phyloP scores from a whole-genome alignment of 2,329 filamentous ascomycete genomes.

The Meredithiella fracta region DNA sequence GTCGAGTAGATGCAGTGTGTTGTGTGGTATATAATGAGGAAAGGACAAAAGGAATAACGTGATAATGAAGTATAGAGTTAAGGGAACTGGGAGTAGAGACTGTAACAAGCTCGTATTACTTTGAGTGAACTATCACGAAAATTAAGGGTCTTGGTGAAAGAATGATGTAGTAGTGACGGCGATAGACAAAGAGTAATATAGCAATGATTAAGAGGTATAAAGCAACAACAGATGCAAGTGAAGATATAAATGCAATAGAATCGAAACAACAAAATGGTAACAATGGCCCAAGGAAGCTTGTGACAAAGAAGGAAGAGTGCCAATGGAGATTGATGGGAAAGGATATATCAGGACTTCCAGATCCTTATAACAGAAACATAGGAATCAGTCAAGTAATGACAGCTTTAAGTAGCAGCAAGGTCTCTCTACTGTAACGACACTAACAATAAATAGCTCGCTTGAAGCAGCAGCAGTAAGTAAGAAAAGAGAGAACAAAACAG shows the following conservation, averaged over 20 bases:
- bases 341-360: conserved; percentile 6
- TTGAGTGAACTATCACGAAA: too few species aligned
- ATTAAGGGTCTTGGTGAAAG: too few species aligned
- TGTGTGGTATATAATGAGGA: background rate
- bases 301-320: background rate
- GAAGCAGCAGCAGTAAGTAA: background rate
- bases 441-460: background rate
- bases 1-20: background rate
- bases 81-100: too few species aligned
- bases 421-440: background rate
- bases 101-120: too few species aligned
- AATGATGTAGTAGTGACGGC: background rate
- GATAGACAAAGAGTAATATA: background rate
- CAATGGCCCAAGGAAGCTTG: background rate
- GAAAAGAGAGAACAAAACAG: background rate
- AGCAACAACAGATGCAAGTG: background rate
- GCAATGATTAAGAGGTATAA: background rate
- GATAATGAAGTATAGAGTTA: too few species aligned
- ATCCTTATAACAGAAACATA: background rate
- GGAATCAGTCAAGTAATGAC: background rate
- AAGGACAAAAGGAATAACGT: background rate
- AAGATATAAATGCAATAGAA: too few species aligned
- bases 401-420: too few species aligned
- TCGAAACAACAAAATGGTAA: background rate
- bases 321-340: background rate